phyloP scores from a whole-genome alignment of 2,329 filamentous ascomycete species.

The Ophiostoma novo-ulmi region DNA sequence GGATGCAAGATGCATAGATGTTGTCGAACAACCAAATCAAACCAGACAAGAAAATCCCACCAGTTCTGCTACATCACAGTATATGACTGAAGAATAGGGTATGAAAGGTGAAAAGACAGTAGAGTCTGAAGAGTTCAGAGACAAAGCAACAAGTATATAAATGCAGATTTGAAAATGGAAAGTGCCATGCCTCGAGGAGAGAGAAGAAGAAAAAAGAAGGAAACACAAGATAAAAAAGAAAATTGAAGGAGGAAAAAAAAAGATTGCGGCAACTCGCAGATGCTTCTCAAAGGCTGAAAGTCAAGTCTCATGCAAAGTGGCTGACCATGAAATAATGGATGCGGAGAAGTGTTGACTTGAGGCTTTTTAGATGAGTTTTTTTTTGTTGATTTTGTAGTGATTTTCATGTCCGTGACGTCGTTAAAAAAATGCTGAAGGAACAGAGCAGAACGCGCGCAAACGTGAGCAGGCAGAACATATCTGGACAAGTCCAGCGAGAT shows the following conservation, averaged over 20 bases:
- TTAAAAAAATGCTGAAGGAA: not conserved
- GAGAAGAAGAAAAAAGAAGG: not conserved
- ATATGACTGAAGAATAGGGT: not conserved
- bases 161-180: not conserved
- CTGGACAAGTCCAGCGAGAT: no score
- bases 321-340: not conserved
- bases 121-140: not conserved
- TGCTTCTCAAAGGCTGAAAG: not conserved
- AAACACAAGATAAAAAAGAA: not conserved
- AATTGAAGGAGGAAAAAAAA: not conserved
- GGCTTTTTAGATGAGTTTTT: not conserved
- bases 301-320: not conserved
- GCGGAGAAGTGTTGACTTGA: not conserved
- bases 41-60: not conserved
- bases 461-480: not conserved
- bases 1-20: not conserved
- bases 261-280: not conserved
- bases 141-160: constrained; percentile 9
- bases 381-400: not conserved
- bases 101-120: not conserved
- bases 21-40: not conserved
- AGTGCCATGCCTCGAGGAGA: not conserved
- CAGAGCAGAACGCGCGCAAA: not conserved
- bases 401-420: not conserved
- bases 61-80: not conserved